phyloP scores from a whole-genome alignment of 2,329 filamentous ascomycete genomes.

The Claviceps capensis region DNA sequence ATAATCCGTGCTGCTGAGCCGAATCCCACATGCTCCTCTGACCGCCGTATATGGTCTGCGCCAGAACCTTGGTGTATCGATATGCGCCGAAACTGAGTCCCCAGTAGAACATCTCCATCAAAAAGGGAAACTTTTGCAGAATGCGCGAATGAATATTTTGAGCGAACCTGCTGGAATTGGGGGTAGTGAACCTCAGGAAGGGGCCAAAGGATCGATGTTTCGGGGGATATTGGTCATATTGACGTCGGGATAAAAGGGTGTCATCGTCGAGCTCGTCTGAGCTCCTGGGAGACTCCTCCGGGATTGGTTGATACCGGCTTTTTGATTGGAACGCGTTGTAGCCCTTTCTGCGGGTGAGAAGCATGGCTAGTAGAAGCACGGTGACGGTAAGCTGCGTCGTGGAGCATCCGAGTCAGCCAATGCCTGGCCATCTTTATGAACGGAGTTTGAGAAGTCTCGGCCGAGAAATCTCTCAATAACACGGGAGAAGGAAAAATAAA shows the following conservation, averaged over 20 bases:
- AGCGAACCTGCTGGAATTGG: constrained; percentile 47
- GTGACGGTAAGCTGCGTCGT: constrained; percentile 20
- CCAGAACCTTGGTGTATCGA: constrained; percentile 7
- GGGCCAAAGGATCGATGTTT: constrained; percentile 8
- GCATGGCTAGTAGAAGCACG: constrained; percentile 24
- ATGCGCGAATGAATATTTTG: constrained; percentile 48
- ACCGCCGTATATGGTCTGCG: constrained; percentile 6
- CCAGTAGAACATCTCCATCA: constrained; percentile 67
- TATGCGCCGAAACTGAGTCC: constrained; percentile 16
- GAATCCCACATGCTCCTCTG: constrained; percentile 25
- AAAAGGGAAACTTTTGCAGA: constrained; percentile 53
- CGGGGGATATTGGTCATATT: constrained; percentile 5
- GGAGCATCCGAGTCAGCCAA: neutral
- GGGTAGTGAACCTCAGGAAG: constrained; percentile 31
- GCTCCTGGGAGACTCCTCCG: constrained; percentile 12
- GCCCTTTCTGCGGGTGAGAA: constrained; percentile 21
- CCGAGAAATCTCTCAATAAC: too few relatives aligned
- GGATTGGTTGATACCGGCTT: constrained; percentile 11
- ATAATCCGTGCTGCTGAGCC: constrained; percentile 4
- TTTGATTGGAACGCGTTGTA: constrained; percentile 18
- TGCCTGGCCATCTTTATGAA: neutral
- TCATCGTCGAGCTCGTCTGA: constrained; percentile 11
- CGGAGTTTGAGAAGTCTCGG: too few relatives aligned
- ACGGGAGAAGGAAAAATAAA: too few relatives aligned
- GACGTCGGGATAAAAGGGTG: constrained; percentile 2